Evolutionary conservation across 805 yeast genomes (phyloP).

Genomic region (Brettanomyces bruxellensis): DNA sequence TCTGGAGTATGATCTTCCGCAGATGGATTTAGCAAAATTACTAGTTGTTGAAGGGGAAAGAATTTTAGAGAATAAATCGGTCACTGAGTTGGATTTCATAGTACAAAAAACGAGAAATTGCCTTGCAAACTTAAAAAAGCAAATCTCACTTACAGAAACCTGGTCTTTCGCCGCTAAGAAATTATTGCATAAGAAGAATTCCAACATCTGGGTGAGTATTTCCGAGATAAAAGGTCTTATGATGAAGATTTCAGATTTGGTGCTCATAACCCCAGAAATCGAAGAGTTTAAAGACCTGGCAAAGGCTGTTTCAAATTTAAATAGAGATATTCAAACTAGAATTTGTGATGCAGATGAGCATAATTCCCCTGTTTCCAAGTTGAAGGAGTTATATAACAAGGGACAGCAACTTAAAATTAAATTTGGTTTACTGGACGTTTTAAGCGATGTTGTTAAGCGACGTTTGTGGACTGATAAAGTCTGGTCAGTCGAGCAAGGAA

Average conservation of each 20-base stretch:
- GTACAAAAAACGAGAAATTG: constrained; percentile 7
- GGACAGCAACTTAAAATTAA: constrained; percentile 55
- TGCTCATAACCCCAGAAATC: constrained; percentile 49
- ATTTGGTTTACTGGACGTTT: constrained; percentile 36
- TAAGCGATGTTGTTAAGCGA: constrained; percentile 30
- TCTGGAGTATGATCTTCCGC: constrained; percentile 32
- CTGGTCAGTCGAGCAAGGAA: constrained; percentile 6
- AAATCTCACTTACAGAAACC: constrained; percentile 35
- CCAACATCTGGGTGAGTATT: constrained; percentile 10
- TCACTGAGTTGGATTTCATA: neutral
- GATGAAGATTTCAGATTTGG: constrained; percentile 37
- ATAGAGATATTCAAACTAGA: constrained; percentile 33
- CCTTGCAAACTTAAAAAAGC: constrained; percentile 28
- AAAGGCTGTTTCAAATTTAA: constrained; percentile 43
- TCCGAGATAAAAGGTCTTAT: constrained; percentile 31
- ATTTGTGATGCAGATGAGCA: constrained; percentile 16
- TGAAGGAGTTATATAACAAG: constrained; percentile 42
- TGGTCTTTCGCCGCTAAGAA: constrained; percentile 51
- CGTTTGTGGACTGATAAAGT: constrained; percentile 29
- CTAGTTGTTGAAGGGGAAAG: constrained; percentile 49
- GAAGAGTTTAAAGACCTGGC: constrained; percentile 48
- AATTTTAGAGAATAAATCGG: constrained; percentile 19
- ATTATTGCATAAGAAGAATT: constrained; percentile 28
- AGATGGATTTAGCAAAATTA: constrained; percentile 34
- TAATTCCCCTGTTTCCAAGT: constrained; percentile 30